Evolutionary conservation across 768 basidiomycete genomes (phyloP).

Genomic region (Amanita thiersii): DNA sequence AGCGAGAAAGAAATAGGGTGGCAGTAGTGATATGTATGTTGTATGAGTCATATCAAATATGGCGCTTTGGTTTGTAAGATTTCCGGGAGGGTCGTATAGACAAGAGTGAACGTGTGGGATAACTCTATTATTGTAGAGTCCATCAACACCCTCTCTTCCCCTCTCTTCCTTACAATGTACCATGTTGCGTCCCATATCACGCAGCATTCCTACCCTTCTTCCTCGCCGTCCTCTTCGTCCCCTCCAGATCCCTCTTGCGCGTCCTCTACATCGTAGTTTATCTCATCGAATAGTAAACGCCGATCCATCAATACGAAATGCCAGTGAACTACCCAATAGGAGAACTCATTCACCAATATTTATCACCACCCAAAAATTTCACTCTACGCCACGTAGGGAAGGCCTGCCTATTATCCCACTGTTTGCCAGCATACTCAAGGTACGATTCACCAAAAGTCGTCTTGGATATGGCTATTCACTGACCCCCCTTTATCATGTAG

Average conservation of each 20-base stretch:
- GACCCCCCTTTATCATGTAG: conserved; percentile 32
- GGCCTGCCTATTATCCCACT: conserved; percentile 39
- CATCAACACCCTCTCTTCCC: too few relatives aligned
- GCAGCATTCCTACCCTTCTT: conserved; percentile 14
- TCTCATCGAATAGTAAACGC: too few relatives aligned
- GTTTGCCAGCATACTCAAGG: conserved; percentile 60
- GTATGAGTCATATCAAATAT: conserved; percentile 10
- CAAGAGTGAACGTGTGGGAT: too few relatives aligned
- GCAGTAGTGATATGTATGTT: conserved; percentile 2
- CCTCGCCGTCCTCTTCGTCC: background rate
- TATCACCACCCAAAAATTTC: conserved; percentile 18
- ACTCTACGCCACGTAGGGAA: conserved; percentile 27
- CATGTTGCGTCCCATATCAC: conserved; percentile 41
- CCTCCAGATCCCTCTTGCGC: background rate
- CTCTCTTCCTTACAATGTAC: conserved; percentile 44
- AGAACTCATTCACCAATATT: too few relatives aligned
- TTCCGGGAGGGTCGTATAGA: too few relatives aligned
- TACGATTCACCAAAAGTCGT: conserved; percentile 18
- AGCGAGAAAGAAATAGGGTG: conserved; percentile 1
- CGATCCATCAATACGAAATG: too few relatives aligned
- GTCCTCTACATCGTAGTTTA: background rate
- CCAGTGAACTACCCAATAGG: too few relatives aligned
- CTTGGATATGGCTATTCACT: background rate
- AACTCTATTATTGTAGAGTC: too few relatives aligned
- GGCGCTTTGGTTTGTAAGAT: too few relatives aligned